phyloP scores from a whole-genome alignment of 371 early-diverging fungal species.

The Mucor racemosus region DNA sequence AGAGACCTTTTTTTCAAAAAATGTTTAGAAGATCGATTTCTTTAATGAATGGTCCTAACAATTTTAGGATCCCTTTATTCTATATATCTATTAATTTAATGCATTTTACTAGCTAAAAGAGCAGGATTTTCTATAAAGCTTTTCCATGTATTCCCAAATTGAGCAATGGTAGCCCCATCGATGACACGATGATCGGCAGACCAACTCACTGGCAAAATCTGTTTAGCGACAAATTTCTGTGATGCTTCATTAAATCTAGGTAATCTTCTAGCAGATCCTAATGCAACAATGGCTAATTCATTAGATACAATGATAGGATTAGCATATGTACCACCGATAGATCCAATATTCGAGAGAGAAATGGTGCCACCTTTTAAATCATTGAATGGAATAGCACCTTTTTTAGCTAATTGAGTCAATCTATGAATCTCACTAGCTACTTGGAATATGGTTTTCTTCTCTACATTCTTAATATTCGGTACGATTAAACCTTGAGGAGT shows the following conservation, averaged over 20 bases:
- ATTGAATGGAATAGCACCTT: slow-evolving; percentile 59
- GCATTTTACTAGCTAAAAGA: slow-evolving; percentile 55
- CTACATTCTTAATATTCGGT: slow-evolving; percentile 90
- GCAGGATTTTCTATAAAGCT: slow-evolving; percentile 79
- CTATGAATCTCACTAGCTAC: slow-evolving; percentile 83
- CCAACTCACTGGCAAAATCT: slow-evolving; percentile 82
- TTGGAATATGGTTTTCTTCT: slow-evolving; percentile 82
- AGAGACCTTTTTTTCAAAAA: no score
- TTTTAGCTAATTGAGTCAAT: slow-evolving; percentile 70
- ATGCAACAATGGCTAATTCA: slow-evolving; percentile 88
- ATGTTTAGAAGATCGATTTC: background rate
- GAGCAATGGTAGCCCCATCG: slow-evolving; percentile 94
- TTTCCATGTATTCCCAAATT: slow-evolving; percentile 87
- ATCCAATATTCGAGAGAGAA: slow-evolving; percentile 92
- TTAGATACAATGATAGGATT: slow-evolving; percentile 85
- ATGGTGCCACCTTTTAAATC: slow-evolving; percentile 88
- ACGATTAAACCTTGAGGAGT: slow-evolving; percentile 91
- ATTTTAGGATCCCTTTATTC: no score
- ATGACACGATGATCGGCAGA: slow-evolving; percentile 96
- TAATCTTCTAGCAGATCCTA: slow-evolving; percentile 80
- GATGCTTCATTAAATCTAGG: slow-evolving; percentile 78
- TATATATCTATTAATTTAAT: slow-evolving; percentile 15
- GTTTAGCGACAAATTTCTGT: slow-evolving; percentile 64
- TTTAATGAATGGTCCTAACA: no score
- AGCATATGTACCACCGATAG: slow-evolving; percentile 87